Evolutionary conservation across 2,329 filamentous ascomycete species (phyloP), one percentile per base, ranked within the genome.

Genomic region (Didymellaceae sp.): DNA sequence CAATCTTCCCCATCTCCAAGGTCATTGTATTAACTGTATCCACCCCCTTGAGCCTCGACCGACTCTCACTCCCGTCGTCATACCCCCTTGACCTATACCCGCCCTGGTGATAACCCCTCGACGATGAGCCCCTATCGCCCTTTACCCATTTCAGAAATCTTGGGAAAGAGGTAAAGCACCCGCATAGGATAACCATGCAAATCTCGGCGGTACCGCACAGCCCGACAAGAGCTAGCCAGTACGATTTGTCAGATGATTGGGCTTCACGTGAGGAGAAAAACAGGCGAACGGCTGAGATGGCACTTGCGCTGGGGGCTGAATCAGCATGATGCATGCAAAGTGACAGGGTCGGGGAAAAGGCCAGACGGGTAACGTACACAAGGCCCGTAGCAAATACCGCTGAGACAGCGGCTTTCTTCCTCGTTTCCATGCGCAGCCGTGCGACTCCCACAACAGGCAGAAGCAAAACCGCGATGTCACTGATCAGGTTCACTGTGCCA

Each of bases 391-490:
- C 33, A 17, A 47, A 48, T 6, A 48, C 37, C 20, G 32, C 16
- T 10, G 40, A 47, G 30, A 51, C 47, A 10, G 47, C 20, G n/a
- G 11, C 25, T 31, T 48, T 48, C 30, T 48, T 48, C 16, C 38
- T 24, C 24, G n/a, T 30, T 3, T 24, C 37, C 37, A 48, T 48
- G n/a, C 35, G 45, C n/a, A 48, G 24, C 8, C 18, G 24, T 24
- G 24, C 22, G 21, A 42, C 31, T 5, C 45, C 45, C 4, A 37
- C 24, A 0, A 58, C n/a, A 1, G 63, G 57, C 3, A 68, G 24
- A 8, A 61, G 13, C 9, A 68, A 51, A 13, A 63, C 58, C 3
- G 57, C 30, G 16, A 66, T 14, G 28, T 64, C 62, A 9, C 47
- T 50, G 14, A 41, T n/a, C 1, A 47, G 45, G n/a, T 47, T 47